phyloP scores from a whole-genome alignment of 2,329 filamentous ascomycete genomes.

The Arthroderma uncinatum region DNA sequence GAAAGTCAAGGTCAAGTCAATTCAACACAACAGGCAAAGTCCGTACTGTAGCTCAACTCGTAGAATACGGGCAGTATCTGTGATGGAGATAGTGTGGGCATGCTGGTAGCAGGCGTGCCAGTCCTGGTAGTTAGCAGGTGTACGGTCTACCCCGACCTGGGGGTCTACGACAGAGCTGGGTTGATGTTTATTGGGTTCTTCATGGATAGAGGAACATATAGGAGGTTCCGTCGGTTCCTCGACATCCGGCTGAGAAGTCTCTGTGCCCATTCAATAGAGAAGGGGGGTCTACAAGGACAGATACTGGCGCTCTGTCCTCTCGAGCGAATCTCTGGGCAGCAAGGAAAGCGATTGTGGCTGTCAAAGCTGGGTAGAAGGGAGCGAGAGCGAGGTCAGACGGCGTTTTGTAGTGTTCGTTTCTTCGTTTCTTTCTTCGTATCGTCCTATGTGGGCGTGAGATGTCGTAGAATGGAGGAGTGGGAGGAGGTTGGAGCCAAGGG shows the following conservation, averaged over 20 bases:
- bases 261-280: slow-evolving; percentile 32
- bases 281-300: slow-evolving; percentile 5
- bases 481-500: not conserved
- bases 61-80: slow-evolving; percentile 17
- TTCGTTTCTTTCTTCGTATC: not conserved
- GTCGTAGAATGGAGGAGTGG: not conserved
- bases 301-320: slow-evolving; percentile 1
- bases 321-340: not conserved
- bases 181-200: slow-evolving; percentile 17
- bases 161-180: slow-evolving; percentile 18
- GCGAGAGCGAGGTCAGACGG: not conserved
- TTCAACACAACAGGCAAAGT: not conserved
- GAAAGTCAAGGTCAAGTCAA: not conserved
- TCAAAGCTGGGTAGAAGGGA: not conserved
- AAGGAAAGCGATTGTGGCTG: not conserved
- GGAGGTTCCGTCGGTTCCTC: slow-evolving; percentile 33
- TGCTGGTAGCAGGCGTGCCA: slow-evolving; percentile 15
- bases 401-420: not conserved
- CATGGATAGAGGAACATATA: slow-evolving; percentile 26
- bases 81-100: slow-evolving; percentile 20
- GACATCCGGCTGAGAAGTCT: slow-evolving; percentile 29
- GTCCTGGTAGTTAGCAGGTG: slow-evolving; percentile 5
- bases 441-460: not conserved
- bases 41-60: slow-evolving; percentile 21
- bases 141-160: slow-evolving; percentile 5